Evolutionary conservation across 768 basidiomycete genomes (phyloP).

Genomic region (Amanita pseudoporphyria): DNA sequence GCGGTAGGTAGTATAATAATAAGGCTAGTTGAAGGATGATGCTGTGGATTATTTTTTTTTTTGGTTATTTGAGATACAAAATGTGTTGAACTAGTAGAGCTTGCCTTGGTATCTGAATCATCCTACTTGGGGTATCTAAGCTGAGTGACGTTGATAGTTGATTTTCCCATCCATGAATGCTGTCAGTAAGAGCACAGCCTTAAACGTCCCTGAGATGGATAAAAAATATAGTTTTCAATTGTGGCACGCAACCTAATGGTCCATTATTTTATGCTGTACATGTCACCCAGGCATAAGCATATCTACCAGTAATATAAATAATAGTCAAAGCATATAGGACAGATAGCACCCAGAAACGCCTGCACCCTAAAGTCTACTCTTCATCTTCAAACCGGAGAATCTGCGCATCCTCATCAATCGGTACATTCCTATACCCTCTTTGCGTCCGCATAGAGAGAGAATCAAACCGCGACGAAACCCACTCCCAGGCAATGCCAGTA

Average conservation of each 20-base stretch:
- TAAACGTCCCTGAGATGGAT: neutral
- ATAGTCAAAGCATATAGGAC: neutral
- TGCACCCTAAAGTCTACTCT: slow-evolving; percentile 19
- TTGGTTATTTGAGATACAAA: too few species aligned
- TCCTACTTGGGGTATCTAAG: too few species aligned
- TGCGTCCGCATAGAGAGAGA: slow-evolving; percentile 33
- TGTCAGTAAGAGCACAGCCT: slow-evolving; percentile 7
- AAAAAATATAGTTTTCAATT: too few species aligned
- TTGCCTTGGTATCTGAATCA: too few species aligned
- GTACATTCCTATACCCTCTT: slow-evolving; percentile 67
- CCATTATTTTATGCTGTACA: slow-evolving; percentile 25
- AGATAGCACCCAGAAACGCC: neutral
- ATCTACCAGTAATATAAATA: slow-evolving; percentile 3
- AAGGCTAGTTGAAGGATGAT: too few species aligned
- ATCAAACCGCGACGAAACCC: slow-evolving; percentile 41
- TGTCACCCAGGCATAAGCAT: slow-evolving; percentile 29
- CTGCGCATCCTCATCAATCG: slow-evolving; percentile 85
- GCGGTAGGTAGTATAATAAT: too few species aligned
- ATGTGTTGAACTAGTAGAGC: too few species aligned
- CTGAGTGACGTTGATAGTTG: too few species aligned
- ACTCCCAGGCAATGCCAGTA: slow-evolving; percentile 63
- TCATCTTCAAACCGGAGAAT: slow-evolving; percentile 82
- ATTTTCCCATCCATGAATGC: too few species aligned
- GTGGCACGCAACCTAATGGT: slow-evolving; percentile 29
- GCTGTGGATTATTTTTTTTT: too few species aligned